Base-by-base conservation (phyloP, 768 basidiomycete genomes). In the Glaciozyma antarctica region DNA sequence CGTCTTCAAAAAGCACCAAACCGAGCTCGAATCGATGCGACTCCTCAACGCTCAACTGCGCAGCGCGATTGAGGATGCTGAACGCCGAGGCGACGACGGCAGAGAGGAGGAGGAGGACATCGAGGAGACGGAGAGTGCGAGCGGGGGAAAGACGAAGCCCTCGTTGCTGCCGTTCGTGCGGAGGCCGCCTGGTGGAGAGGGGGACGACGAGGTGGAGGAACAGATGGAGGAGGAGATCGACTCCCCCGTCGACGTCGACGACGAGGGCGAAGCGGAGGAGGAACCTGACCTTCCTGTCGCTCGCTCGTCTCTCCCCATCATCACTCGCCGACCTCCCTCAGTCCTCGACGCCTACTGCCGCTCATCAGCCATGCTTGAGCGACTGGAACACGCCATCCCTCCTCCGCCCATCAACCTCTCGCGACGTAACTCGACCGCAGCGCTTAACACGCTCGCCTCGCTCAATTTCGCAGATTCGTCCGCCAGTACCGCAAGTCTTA, bases 131-230 rank as follows among this genome's bases (percentile, higher is more conserved):
- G 56, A 58, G 13, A 26, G 56, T 0, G 56, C 19, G 10, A 41
- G 32, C 32, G 32, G 28, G 13, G 56, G 24, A 15, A 45, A 19
- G 56, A 44, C 4, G 17, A 41, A 45, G 57, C 43, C 38, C 16
- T 28, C 57, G 43, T 44, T 58, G 19, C 56, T 24, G 9, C 21
- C 30, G 16, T 45, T 45, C 44, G 5, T 22, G 45, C 22, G 24
- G 6, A 32, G 61, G 32, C 61, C 61, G 54, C 44, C 61, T 4
- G 61, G 61, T 24, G 61, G 61, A 16, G 43, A 54, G 16, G 61
- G 61, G 28, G 61, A 62, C 24, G 61, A 56, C 15, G 47, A 48
- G 32, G 30, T 24, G 13, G 62, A 63, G n/a, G 38, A 63, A 26
- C 24, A 57, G 45, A 38, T 63, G 17, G 30, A 28, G 19, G 19